phyloP scores from a whole-genome alignment of 2,329 filamentous ascomycete genomes.

The Cryphonectria radicalis region DNA sequence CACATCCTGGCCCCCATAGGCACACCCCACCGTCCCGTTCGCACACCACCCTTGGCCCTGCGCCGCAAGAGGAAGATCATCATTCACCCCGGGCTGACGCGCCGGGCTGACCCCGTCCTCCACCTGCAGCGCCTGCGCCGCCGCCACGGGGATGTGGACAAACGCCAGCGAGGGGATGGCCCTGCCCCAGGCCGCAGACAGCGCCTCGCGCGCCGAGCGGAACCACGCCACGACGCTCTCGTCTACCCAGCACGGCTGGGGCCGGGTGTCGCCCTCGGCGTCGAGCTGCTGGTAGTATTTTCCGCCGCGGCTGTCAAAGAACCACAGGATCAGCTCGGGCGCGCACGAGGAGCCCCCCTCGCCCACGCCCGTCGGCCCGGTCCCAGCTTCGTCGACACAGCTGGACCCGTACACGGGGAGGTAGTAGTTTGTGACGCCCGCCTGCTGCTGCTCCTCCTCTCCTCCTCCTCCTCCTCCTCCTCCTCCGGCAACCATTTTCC shows the following conservation, averaged over 20 bases:
- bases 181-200: constrained; percentile 34
- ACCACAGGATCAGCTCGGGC: constrained; percentile 57
- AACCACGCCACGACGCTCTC: constrained; percentile 50
- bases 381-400: constrained; percentile 21
- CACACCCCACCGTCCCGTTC: constrained; percentile 36
- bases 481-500: constrained; percentile 33
- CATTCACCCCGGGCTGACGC: constrained; percentile 41
- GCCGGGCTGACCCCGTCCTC: constrained; percentile 34
- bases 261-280: constrained; percentile 30
- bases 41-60: constrained; percentile 41
- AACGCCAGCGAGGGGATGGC: constrained; percentile 52
- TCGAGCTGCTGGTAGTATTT: constrained; percentile 41
- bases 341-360: constrained; percentile 21
- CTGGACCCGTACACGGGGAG: constrained; percentile 36
- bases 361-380: not conserved
- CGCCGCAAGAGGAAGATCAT: constrained; percentile 37
- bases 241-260: constrained; percentile 49
- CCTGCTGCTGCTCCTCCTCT: constrained; percentile 4
- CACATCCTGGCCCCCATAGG: constrained; percentile 50
- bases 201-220: constrained; percentile 39
- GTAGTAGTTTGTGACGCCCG: constrained; percentile 40
- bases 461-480: not conserved
- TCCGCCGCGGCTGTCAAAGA: constrained; percentile 63
- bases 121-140: constrained; percentile 37
- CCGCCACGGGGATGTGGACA: constrained; percentile 51